Evolutionary conservation across 2,329 filamentous ascomycete genomes (phyloP).

Genomic region (Sporothrix mexicana): DNA sequence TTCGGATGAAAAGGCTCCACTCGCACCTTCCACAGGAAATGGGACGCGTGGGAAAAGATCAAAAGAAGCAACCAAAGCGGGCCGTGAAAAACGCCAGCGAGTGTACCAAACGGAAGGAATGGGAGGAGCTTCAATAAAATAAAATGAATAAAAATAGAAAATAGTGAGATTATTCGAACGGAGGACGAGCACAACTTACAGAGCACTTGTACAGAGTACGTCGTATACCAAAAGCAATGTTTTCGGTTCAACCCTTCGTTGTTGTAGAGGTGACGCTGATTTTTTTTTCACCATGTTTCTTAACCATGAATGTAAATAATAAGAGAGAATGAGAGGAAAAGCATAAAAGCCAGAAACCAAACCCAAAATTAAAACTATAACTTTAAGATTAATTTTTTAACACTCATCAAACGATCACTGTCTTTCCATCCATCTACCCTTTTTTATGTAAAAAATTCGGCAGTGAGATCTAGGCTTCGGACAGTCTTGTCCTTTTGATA

Average conservation of each 20-base stretch:
- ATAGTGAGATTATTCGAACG: background rate
- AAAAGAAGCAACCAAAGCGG: conserved; percentile 21
- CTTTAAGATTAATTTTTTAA: too few species aligned
- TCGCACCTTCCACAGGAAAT: conserved; percentile 9
- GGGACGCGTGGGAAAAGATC: background rate
- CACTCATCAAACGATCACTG: too few species aligned
- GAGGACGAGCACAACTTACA: background rate
- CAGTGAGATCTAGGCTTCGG: background rate
- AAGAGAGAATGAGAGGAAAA: too few species aligned
- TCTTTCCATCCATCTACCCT: too few species aligned
- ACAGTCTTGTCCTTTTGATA: background rate
- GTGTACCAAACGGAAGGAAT: background rate
- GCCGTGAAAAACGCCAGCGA: background rate
- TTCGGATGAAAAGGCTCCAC: conserved; percentile 18
- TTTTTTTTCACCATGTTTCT: too few species aligned
- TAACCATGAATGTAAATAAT: too few species aligned
- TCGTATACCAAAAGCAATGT: too few species aligned
- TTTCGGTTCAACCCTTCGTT: too few species aligned
- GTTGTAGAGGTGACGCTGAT: too few species aligned
- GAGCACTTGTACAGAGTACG: background rate
- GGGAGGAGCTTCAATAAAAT: background rate
- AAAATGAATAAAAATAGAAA: background rate
- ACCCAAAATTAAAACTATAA: too few species aligned
- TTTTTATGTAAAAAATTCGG: too few species aligned
- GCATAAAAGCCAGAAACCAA: too few species aligned